Base-by-base conservation (phyloP, 192 early-diverging fungal species). In the Chytriomyces confervae region DNA sequence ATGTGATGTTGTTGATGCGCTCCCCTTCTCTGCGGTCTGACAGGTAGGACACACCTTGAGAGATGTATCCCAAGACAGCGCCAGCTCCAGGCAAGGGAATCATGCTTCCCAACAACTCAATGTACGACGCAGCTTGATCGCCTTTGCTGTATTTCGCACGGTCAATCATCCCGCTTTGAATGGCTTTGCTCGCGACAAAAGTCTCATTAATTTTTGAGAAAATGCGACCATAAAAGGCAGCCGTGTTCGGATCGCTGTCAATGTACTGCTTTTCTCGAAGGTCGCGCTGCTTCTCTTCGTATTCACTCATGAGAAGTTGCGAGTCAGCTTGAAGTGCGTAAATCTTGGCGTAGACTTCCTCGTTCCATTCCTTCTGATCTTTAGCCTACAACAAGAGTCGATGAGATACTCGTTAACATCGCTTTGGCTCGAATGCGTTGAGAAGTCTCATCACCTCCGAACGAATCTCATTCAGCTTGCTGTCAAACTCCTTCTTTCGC, bases 11-110 rank as follows among this genome's bases (percentile, higher is more conserved):
- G 36, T 74, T 62, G 57, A 74, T 74, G 18, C 72, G 53, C 20
- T 74, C 72, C 10, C 10, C 57, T 74, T 74, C 72, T 18, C 72
- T 18, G 61, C 63, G 61, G 46, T 74, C 72, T 44, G 60, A 62
- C 18, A 74, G 57, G 61, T 74, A 76, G 18, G 66, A 65, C 10
- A 68, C 75, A 29, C 75, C 75, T 57, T 76, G 27, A 29, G 75
- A 8, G 18, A 76, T 48, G 29, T 68, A 76, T 36, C 64, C 63
- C 7, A 76, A 20, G 29, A 76, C 65, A 29, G 65, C 45, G 7
- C 48, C 44, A 13, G 64, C 75, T 24, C 48, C 75, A 24, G 75
- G 75, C 65, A 76, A 50, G 7, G 75, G 75, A 76, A 76, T 67
- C 9, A 67, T 20, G 65, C 29, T 44, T n/a, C 75, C 75, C 16